Conservation (phyloP, 139 green algal genomes). For the Ulvella scutata region DNA sequence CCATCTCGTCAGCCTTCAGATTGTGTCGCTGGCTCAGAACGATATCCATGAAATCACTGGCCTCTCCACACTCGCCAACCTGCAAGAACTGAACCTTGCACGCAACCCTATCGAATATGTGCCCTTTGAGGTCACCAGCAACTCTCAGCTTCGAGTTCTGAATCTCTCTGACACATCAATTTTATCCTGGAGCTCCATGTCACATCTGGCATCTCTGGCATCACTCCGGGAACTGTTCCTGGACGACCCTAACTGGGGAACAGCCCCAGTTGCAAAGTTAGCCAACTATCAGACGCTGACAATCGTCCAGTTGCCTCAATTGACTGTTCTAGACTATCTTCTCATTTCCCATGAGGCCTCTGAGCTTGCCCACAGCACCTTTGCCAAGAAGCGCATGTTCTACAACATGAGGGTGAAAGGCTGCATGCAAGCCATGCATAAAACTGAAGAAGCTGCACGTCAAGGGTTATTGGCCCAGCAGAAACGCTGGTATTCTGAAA, state of each 20-base stretch:
- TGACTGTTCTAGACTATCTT: slow-evolving; percentile 47
- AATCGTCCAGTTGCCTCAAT: slow-evolving; percentile 16
- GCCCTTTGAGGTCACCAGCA: slow-evolving; percentile 15
- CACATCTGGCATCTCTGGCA: slow-evolving; percentile 23
- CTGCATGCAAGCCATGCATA: neutral
- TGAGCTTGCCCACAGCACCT: slow-evolving; percentile 46
- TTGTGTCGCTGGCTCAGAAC: slow-evolving; percentile 60
- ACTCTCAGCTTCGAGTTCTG: slow-evolving; percentile 27
- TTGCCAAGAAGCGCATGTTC: slow-evolving; percentile 74
- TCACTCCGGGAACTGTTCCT: slow-evolving; percentile 49
- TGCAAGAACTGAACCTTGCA: slow-evolving; percentile 51
- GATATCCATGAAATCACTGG: slow-evolving; percentile 36
- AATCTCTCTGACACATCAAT: slow-evolving; percentile 59
- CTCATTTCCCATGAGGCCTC: slow-evolving; percentile 38
- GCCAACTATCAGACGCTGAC: slow-evolving; percentile 61
- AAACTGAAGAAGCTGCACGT: slow-evolving; percentile 27
- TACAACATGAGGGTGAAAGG: slow-evolving; percentile 68
- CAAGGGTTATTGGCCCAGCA: neutral
- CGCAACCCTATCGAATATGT: slow-evolving; percentile 42
- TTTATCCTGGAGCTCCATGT: slow-evolving; percentile 48
- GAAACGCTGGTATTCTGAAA: neutral
- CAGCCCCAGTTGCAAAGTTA: slow-evolving; percentile 38
- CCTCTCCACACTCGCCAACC: slow-evolving; percentile 20
- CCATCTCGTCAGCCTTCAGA: slow-evolving; percentile 33
- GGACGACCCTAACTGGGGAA: slow-evolving; percentile 53